Evolutionary conservation across 2,329 filamentous ascomycete genomes (phyloP), one percentile per base, ranked within the genome.

Genomic region (Fusarium secorum): DNA sequence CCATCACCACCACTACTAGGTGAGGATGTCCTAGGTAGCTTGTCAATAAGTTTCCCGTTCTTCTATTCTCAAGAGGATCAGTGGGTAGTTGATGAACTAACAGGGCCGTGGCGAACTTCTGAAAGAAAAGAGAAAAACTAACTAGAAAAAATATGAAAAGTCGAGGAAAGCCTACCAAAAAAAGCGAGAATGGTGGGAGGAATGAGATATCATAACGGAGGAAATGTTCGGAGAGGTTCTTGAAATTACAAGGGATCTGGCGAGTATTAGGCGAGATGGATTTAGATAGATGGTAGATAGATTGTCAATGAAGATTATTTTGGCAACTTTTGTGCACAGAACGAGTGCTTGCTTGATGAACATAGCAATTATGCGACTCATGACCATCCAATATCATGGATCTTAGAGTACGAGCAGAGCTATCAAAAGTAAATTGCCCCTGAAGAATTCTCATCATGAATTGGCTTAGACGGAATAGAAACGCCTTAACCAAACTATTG

Each of bases 401-500:
- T 18, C 5, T 5, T 15, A 22, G 11, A 49, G n/a, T 7, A 8
- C 4, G 11, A 24, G n/a, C n/a, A 1, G 28, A 24, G 33, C 10
- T 1, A 2, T 18, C 4, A 2, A 3, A 18, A 5, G 3, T 13
- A 5, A 7, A 10, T 49, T 10, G 1, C 8, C 5, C 2, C n/a
- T 32, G 0, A 22, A 22, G 11, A 32, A 48, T 18, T 26, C 41
- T 18, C 15, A 42, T 18, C 4, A 26, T 26, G 7, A 1, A 20
- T 26, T 7, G 18, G 17, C 3, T 14, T 26, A 9, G 18, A 14
- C 0, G 22, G 24, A 26, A 13, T 7, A 26, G 7, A 26, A 13
- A 4, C 17, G 11, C 11, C 41, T 13, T 26, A 14, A 9, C 17
- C 17, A 17, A 32, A 32, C 13, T 20, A 0, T 8, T 22, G 30